Evolutionary conservation across 371 early-diverging fungal genomes (phyloP), one percentile per base, ranked within the genome.

Genomic region (Sporodiniella umbellata): DNA sequence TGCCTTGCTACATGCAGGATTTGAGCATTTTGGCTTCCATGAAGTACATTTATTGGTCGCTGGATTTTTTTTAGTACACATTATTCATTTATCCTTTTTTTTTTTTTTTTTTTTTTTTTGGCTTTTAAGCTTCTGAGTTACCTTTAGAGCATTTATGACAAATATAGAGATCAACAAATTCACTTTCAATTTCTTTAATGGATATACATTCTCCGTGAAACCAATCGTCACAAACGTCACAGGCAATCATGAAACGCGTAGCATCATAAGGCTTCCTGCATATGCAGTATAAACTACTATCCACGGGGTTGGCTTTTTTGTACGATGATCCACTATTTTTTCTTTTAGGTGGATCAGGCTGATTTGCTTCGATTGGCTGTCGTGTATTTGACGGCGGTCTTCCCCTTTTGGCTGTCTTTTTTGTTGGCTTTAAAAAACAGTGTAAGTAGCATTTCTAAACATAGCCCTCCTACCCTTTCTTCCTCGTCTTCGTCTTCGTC

Each of bases 191-290:
- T 50, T 81, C 79, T 28, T 69, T 71, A 31, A 84, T 80, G 1
- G 77, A 75, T 10, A 84, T 77, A 38, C 85, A 84, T 46, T 80
- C 82, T 15, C 83, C 85, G 51, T 84, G 85, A 53, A 78, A 84
- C 85, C 85, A 84, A 26, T 77, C 77, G 49, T 80, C 80, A 47
- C 85, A 84, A 5, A 68, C 66, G 48, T 84, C 85, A 54, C 85
- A 84, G 0, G 76, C 79, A 60, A 84, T 82, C 83, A 83, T 83
- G 43, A 84, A 84, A 12, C 77, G 61, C 14, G 66, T 62, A 5
- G 62, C 61, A 54, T 83, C 78, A 49, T 83, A 79, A 0, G 70
- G 69, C 31, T 70, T 70, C 14, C 67, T 68, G 49, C 85, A 85
- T 30, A 80, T 62, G 48, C 85, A 85, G 45, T 81, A 81, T 7